Percentiles rank a stretch among this genome's conserved stretches.
These are phyloP conservation scores for Auxenochlorella pyrenoidosa DNA, from an alignment of 139 green algal genomes.

Conservation along the genomic window DNA sequence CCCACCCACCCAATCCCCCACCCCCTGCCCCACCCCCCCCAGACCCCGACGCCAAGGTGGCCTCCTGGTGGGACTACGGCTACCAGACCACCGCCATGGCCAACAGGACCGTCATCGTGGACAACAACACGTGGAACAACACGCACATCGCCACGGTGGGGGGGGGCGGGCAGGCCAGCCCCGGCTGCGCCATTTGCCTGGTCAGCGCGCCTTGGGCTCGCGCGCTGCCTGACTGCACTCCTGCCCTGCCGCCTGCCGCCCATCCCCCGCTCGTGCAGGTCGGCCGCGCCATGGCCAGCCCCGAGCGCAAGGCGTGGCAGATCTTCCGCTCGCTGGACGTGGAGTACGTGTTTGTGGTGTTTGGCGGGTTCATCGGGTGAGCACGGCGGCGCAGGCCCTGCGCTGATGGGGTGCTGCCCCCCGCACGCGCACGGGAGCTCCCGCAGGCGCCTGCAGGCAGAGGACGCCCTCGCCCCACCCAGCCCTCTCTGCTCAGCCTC, in stretches of 20 bases:
- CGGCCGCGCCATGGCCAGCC: conserved; percentile 83
- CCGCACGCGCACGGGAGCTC: too few relatives aligned
- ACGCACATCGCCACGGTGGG: conserved; percentile 90
- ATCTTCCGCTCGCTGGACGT: conserved; percentile 89
- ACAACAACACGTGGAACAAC: conserved; percentile 99
- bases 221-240: not conserved
- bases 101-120: conserved; percentile 91
- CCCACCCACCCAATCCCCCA: too few relatives aligned
- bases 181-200: too few relatives aligned
- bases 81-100: conserved; percentile 96
- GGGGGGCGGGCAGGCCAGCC: too few relatives aligned
- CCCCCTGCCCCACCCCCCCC: not conserved
- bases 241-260: not conserved
- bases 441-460: too few relatives aligned
- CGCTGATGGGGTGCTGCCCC: too few relatives aligned
- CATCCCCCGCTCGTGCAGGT: conserved; percentile 37
- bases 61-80: conserved; percentile 94
- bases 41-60: conserved; percentile 76
- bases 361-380: conserved; percentile 85
- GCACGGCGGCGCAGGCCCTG: not conserved
- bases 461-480: too few relatives aligned
- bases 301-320: conserved; percentile 80
- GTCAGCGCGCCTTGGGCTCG: not conserved
- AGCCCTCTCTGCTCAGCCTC: too few relatives aligned
- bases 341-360: conserved; percentile 87